Evolutionary conservation across 2,329 filamentous ascomycete species (phyloP), one percentile per base, ranked within the genome.

Genomic region (Ophiostoma piceae): DNA sequence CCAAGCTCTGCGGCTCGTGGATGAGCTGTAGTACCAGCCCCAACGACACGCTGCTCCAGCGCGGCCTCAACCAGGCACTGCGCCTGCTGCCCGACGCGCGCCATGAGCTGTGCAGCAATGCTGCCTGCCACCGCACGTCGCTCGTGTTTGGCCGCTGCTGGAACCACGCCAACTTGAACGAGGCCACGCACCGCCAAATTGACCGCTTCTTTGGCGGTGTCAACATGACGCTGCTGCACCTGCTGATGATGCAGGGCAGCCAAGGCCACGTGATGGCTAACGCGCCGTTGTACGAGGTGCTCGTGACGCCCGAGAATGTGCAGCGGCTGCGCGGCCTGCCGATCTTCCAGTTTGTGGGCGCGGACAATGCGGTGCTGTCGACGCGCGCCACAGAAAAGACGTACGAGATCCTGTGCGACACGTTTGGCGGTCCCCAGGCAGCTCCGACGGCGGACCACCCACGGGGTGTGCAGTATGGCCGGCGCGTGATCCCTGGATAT

Each of bases 81-180:
- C 81, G 88, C 0, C 81, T 89, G 67, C 85, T 87, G 74, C 87
- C 87, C 0, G 83, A 84, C 62, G 77, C 78, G 12, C 78, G 81
- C 9, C 77, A 79, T 35, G 88, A 90, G 78, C 80, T 87, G 2
- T 91, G 88, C 79, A 85, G 81, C 75, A 88, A 83, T 72, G 84
- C 85, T 1, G 81, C 82, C 68, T 90, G 88, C 78, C 88, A 90
- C 77, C 83, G 88, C 19, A 80, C 81, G 68, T 83, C 82, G 5
- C 78, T 90, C 32, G 82, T 86, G 16, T 90, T 89, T 73, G 88
- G 87, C 47, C 83, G 85, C 72, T 85, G 82, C 77, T 91, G 87
- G 87, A 87, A 84, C 74, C 88, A 90, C 77, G 76, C 74, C 3
- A 90, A 90, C 76, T 82, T 90, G 39, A 90, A 89, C 78, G 85